Base-by-base conservation (phyloP, 148 eudicot genomes). In the Suaeda aralocaspica region DNA sequence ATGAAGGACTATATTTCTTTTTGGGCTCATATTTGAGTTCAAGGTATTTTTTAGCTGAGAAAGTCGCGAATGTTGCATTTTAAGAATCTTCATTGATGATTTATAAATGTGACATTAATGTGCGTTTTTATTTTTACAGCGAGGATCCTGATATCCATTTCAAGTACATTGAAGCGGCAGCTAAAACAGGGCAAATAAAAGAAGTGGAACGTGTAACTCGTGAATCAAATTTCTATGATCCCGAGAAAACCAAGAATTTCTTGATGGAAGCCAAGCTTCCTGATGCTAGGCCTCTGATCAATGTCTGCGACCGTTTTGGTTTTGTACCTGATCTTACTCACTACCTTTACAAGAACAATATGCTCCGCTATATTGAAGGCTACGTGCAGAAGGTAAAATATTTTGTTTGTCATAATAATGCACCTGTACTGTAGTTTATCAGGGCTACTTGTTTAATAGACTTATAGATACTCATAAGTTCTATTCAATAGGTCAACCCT, bases 241-340 rank as follows among this genome's bases (percentile, higher is more conserved):
- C 98, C 66, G 98, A 90, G 74, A 93, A 93, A 77, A 90, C 98
- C 3, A 92, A 92, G 76, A 92, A 92, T 82, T 92, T 92, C 72
- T 79, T 92, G 64, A 92, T 92, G 98, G 98, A 92, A 71, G 98
- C 96, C 36, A 92, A 92, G 75, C 98, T 92, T 77, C 98, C 98
- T 16, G 98, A 92, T 85, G 98, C 98, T 48, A 79, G 98, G 19
- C 98, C 98, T 66, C 85, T 93, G 67, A 93, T 93, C 49, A 93
- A 93, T 81, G 98, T 90, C 5, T 93, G 98, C 64, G 98, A 93
- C 67, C 95, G 98, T 39, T 88, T 88, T 80, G 96, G 96, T 46
- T 92, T 92, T 78, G 98, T 92, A 44, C 98, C 98, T 33, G 98
- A 92, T 81, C 82, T 93, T 61, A 93, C 98, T 60, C 98, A 93